Percentiles rank a stretch among this genome's conserved stretches.
Evolutionary conservation across 2,329 filamentous ascomycete genomes (phyloP).

Genomic region (Neonectria punicea): DNA sequence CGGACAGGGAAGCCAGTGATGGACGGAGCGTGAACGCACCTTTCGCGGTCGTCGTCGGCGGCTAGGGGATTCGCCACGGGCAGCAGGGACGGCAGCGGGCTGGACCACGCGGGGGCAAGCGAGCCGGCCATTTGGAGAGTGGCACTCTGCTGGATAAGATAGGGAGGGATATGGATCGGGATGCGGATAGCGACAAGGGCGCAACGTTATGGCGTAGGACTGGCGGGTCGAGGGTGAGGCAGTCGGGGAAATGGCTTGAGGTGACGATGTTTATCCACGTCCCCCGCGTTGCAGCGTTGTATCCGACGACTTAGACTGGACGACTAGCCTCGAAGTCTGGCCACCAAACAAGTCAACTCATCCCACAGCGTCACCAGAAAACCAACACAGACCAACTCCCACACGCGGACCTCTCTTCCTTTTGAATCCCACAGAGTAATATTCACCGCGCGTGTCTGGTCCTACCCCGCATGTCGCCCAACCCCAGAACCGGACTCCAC

Average conservation of each 20-base stretch:
- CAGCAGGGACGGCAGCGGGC: constrained; percentile 28
- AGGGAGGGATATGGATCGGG: not conserved
- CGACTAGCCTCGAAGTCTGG: too few relatives aligned
- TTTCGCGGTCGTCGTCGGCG: constrained; percentile 11
- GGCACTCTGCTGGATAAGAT: not conserved
- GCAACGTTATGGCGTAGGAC: not conserved
- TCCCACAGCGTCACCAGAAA: not conserved
- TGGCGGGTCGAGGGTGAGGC: too few relatives aligned
- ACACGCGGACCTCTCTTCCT: constrained; percentile 17
- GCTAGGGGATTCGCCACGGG: constrained; percentile 13
- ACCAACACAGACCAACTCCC: not conserved
- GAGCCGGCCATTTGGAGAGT: constrained; percentile 20
- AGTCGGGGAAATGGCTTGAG: not conserved
- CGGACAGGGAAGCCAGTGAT: too few relatives aligned
- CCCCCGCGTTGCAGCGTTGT: too few relatives aligned
- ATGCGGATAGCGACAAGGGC: not conserved
- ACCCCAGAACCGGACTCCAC: constrained; percentile 27
- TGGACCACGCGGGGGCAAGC: constrained; percentile 24
- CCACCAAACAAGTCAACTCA: not conserved
- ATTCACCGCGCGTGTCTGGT: constrained; percentile 16
- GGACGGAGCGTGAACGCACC: constrained; percentile 10
- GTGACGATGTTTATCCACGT: too few relatives aligned
- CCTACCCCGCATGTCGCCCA: constrained; percentile 28
- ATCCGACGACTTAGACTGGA: too few relatives aligned
- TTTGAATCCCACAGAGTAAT: constrained; percentile 25